Evolutionary conservation across 164 flowering plant genomes (phyloP).

Genomic region (Stephania cephalantha): DNA sequence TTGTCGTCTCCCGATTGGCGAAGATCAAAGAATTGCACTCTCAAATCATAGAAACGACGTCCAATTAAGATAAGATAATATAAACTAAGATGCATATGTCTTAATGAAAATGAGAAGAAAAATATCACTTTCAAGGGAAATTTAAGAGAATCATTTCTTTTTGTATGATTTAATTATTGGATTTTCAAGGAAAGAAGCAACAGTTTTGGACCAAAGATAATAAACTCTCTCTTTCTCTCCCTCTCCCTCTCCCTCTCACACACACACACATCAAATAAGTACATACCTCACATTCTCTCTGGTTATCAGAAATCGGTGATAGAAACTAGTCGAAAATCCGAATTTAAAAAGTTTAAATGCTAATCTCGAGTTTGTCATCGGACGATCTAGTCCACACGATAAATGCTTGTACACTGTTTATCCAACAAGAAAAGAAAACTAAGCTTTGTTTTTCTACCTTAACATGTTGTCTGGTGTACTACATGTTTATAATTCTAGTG

Average conservation of each 20-base stretch:
- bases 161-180: neutral
- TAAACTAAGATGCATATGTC: neutral
- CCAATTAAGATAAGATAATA: too few relatives aligned
- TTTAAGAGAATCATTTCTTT: slow-evolving; percentile 1
- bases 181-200: slow-evolving; percentile 1
- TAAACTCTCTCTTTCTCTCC: neutral
- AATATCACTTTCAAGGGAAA: slow-evolving; percentile 8
- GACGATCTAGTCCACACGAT: neutral
- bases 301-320: neutral
- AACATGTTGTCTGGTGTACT: slow-evolving; percentile 4
- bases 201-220: neutral
- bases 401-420: neutral
- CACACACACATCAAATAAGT: neutral
- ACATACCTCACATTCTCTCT: neutral
- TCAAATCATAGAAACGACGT: neutral
- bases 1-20: neutral
- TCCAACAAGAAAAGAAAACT: neutral
- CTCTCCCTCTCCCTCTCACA: slow-evolving; percentile 1
- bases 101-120: slow-evolving; percentile 6
- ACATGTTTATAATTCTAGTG: slow-evolving; percentile 10
- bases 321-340: neutral
- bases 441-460: slow-evolving; percentile 5
- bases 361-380: neutral
- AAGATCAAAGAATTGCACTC: neutral
- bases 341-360: neutral